Conservation (phyloP, 192 early-diverging fungal genomes). For the Coemansia sp. region DNA sequence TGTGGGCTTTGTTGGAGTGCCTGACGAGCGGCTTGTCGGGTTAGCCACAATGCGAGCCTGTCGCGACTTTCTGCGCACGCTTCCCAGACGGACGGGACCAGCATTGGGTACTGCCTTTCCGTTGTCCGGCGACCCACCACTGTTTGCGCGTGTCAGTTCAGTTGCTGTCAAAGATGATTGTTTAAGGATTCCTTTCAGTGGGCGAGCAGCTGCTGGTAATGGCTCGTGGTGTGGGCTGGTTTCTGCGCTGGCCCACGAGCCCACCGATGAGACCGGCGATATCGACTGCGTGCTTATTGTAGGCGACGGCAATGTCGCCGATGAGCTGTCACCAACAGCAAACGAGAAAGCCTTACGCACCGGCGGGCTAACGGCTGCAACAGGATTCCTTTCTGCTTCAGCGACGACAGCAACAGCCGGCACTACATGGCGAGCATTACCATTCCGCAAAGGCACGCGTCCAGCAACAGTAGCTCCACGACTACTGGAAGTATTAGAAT, state of each 20-base stretch:
- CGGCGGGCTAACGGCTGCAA: conserved; percentile 22
- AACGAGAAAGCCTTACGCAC: conserved; percentile 8
- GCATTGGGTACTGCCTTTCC: not conserved
- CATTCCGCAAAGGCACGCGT: not conserved
- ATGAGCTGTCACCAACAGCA: conserved; percentile 11
- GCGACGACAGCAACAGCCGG: conserved; percentile 5
- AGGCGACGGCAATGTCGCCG: conserved; percentile 34
- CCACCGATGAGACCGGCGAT: conserved; percentile 36
- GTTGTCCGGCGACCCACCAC: conserved; percentile 8
- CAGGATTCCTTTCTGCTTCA: conserved; percentile 2
- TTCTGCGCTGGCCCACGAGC: conserved; percentile 43
- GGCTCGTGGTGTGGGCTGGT: conserved; percentile 49
- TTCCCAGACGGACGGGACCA: conserved; percentile 39
- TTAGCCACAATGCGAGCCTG: conserved; percentile 36
- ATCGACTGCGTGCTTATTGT: conserved; percentile 18
- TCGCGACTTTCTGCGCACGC: conserved; percentile 33
- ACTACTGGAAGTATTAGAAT: not conserved
- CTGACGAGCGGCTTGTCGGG: conserved; percentile 16
- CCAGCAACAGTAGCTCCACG: not conserved
- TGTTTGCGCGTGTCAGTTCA: not conserved
- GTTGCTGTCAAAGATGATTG: conserved; percentile 3
- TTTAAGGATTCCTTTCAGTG: conserved; percentile 48
- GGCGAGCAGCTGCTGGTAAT: conserved; percentile 33
- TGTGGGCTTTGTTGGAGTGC: conserved; percentile 34
- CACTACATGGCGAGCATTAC: not conserved